Evolutionary conservation across 805 yeast genomes (phyloP), one percentile per base, ranked within the genome.

Genomic region (Barnettozyma vustinii): DNA sequence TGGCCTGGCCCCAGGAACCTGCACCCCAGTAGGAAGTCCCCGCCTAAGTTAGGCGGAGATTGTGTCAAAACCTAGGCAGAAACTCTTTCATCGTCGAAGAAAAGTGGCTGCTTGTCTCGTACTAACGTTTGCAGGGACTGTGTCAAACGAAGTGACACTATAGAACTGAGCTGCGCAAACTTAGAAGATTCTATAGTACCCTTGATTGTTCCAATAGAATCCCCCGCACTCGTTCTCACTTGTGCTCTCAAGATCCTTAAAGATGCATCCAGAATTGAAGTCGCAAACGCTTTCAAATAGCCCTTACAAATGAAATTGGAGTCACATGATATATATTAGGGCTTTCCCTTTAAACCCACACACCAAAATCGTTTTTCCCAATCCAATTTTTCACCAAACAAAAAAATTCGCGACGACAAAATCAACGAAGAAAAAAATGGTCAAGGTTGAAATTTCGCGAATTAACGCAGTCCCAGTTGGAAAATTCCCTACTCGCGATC

Each of bases 41-140:
- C 5, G 23, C 33, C 25, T 8, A 25, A 16, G 16, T 7, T 33
- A 25, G 27, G 45, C 37, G 30, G 39, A 21, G 39, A 25, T 44
- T 44, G 46, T 44, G 46, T 44, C 46, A 44, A 44, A 37, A 43
- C 13, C 23, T 42, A 44, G 46, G 46, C 35, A 30, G 23, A 26
- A 20, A 7, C 6, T 7, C 13, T 5, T 5, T 23, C 30, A 19
- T 15, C 21, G 12, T 6, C 12, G 12, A n/a, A n/a, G 23, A 7
- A 30, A 12, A 16, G 25, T 23, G 37, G 21, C 20, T n/a, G 18
- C 37, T 12, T 33, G 30, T 9, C 13, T 32, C 16, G 4, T 32
- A 13, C 10, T 6, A 5, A 5, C 8, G 36, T 13, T 5, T 5
- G 36, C 16, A 9, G 36, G 36, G 8, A 15, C 15, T 32, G 10